phyloP scores from a whole-genome alignment of 306 rosid species.

The Begonia peltatifolia region DNA sequence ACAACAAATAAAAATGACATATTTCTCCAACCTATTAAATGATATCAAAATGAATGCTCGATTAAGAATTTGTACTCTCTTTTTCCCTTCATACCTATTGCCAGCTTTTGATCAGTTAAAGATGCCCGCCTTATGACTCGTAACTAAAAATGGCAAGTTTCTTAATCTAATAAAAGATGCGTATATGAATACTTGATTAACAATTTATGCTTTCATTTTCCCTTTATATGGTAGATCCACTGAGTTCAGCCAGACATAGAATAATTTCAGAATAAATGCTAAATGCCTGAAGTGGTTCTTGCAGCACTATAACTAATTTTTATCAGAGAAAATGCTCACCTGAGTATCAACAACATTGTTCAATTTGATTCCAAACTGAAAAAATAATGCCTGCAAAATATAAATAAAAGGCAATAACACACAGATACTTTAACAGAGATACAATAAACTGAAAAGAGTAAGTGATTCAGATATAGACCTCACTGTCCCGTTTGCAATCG shows the following conservation, averaged over 20 bases:
- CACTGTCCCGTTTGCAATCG: conserved; percentile 98
- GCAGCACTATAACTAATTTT: background rate
- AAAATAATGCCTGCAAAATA: conserved; percentile 70
- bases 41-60: background rate
- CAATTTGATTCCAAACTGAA: conserved; percentile 95
- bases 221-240: background rate
- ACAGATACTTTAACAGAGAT: background rate
- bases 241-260: background rate
- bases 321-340: conserved; percentile 33
- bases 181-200: no score
- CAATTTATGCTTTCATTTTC: background rate
- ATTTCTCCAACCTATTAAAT: background rate
- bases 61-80: no score
- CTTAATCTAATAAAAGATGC: no score
- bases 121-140: no score
- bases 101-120: no score
- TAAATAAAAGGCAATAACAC: conserved; percentile 10
- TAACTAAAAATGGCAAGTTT: no score
- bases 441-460: conserved; percentile 7
- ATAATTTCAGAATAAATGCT: background rate
- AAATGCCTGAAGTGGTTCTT: background rate
- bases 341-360: conserved; percentile 96
- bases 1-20: background rate
- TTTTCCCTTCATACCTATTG: no score
- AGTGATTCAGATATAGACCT: conserved; percentile 43